phyloP scores from a whole-genome alignment of 345 rosid species.

The Gossypium raimondii region DNA sequence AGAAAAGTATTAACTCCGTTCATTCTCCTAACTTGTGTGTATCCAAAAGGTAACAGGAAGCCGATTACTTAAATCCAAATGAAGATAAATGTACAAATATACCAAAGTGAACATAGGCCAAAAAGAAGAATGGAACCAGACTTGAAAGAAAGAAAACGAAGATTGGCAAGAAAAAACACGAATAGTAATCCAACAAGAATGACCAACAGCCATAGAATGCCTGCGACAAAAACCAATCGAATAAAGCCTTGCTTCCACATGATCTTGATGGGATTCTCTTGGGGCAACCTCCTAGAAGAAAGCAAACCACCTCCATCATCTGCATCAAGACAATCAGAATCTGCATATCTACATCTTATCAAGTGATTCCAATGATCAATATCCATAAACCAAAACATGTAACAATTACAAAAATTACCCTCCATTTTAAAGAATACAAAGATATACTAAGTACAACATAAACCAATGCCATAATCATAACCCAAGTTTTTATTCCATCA shows the following conservation, averaged over 20 bases:
- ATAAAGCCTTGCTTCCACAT: conserved; percentile 75
- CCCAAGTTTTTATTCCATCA: background rate
- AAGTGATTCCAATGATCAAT: background rate
- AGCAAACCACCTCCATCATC: conserved; percentile 49
- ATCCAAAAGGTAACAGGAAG: background rate
- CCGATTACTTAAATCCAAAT: background rate
- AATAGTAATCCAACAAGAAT: conserved; percentile 57
- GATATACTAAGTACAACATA: background rate
- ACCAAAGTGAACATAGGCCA: background rate
- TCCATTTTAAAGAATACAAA: background rate
- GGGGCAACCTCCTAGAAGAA: conserved; percentile 44
- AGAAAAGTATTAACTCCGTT: conserved; percentile 9
- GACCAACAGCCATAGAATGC: conserved; percentile 83
- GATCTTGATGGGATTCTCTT: conserved; percentile 46
- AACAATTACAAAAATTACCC: background rate
- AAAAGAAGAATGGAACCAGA: conserved; percentile 10
- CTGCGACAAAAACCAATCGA: conserved; percentile 70
- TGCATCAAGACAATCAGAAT: conserved; percentile 24
- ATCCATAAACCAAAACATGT: background rate
- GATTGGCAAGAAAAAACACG: conserved; percentile 92
- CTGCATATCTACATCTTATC: background rate
- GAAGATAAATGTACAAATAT: background rate
- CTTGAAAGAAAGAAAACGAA: conserved; percentile 72
- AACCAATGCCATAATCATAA: background rate
- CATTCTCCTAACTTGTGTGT: background rate